A percentile compares a stretch with the other conserved stretches of the same genome.
These are phyloP conservation scores for Trametes pubescens DNA, from an alignment of 1,284 basidiomycete species.

Conservation along the genomic window DNA sequence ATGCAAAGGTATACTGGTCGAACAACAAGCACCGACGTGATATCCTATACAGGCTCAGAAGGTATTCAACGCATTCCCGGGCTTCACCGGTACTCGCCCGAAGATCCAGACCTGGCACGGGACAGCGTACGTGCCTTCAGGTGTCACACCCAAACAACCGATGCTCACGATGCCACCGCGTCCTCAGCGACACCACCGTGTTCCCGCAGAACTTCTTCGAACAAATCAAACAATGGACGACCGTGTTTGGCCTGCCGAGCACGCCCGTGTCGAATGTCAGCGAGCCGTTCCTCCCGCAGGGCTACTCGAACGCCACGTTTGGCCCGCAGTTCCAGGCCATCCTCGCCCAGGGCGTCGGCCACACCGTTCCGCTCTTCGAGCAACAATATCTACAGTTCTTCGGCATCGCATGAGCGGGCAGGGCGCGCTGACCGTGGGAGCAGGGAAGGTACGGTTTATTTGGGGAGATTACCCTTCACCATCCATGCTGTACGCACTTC, in stretches of 20 bases:
- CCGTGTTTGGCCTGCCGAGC: slow-evolving; percentile 47
- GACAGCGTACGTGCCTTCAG: slow-evolving; percentile 48
- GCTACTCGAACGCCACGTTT: slow-evolving; percentile 55
- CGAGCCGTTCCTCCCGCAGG: slow-evolving; percentile 36
- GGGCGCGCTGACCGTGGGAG: not conserved
- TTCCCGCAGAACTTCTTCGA: slow-evolving; percentile 60
- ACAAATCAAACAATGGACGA: slow-evolving; percentile 48
- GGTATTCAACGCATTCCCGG: slow-evolving; percentile 55
- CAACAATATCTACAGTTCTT: slow-evolving; percentile 33
- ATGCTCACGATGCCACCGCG: not conserved
- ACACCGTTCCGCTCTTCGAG: slow-evolving; percentile 44
- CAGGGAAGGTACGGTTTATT: not conserved
- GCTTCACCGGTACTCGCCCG: slow-evolving; percentile 59
- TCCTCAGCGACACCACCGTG: slow-evolving; percentile 53
- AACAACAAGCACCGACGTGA: too few species aligned
- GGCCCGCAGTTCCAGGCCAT: slow-evolving; percentile 57
- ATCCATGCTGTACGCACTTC: too few species aligned
- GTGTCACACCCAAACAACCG: too few species aligned
- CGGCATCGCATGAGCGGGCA: slow-evolving; percentile 4
- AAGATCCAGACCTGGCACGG: slow-evolving; percentile 65
- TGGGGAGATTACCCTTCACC: not conserved
- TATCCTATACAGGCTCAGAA: slow-evolving; percentile 48
- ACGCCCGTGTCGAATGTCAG: slow-evolving; percentile 48
- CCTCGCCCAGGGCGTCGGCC: slow-evolving; percentile 52
- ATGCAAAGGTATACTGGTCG: too few species aligned